These are phyloP conservation scores for Mariannaea elegans DNA, from an alignment of 2,329 filamentous ascomycete genomes.

Conservation along the genomic window DNA sequence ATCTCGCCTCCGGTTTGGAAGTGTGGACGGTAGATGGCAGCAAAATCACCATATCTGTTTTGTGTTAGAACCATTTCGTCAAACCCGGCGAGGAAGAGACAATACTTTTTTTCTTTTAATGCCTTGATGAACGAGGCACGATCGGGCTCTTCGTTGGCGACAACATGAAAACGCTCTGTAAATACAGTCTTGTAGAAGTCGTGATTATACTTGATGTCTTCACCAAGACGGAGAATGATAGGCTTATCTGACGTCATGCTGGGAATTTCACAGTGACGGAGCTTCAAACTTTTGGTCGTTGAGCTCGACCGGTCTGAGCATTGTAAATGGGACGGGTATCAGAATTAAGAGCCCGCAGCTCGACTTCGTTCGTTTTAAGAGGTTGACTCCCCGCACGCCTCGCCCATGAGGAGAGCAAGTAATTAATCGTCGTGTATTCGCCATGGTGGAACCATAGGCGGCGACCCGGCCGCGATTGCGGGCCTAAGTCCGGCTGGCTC, in stretches of 20 bases:
- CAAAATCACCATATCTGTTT: constrained; percentile 35
- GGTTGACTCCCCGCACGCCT: too few relatives aligned
- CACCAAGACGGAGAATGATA: constrained; percentile 46
- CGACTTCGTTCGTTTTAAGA: too few relatives aligned
- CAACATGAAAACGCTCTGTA: constrained; percentile 49
- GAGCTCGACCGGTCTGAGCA: too few relatives aligned
- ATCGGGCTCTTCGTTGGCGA: constrained; percentile 48
- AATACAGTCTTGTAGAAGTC: constrained; percentile 52
- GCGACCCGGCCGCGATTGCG: constrained; percentile 3
- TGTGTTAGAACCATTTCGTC: too few relatives aligned
- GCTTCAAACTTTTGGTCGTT: too few relatives aligned
- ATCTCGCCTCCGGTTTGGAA: constrained; percentile 71
- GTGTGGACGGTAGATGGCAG: constrained; percentile 63
- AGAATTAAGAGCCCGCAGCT: too few relatives aligned
- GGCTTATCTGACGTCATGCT: constrained; percentile 30
- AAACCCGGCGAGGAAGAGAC: too few relatives aligned
- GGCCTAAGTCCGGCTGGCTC: constrained; percentile 9
- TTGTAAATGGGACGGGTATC: too few relatives aligned
- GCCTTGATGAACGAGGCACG: constrained; percentile 51
- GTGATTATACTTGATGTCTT: constrained; percentile 57
- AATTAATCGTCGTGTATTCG: too few relatives aligned
- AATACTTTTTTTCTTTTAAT: constrained; percentile 46
- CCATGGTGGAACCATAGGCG: not conserved
- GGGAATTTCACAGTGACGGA: too few relatives aligned
- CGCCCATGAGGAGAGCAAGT: too few relatives aligned